Evolutionary conservation across 2,329 filamentous ascomycete genomes (phyloP).

Genomic region (Fusarium sp.): DNA sequence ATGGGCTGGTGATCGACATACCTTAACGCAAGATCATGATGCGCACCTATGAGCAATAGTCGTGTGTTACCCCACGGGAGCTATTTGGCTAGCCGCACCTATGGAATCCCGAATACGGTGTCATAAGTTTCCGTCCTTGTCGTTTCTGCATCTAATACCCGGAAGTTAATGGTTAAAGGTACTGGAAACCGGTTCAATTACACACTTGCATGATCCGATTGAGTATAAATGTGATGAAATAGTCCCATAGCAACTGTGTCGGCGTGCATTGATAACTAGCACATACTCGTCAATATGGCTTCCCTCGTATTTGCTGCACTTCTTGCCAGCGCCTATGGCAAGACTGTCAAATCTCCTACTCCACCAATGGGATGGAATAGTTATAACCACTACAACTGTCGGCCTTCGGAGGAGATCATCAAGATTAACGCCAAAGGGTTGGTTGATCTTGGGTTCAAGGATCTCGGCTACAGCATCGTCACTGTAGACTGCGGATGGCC

Average conservation of each 20-base stretch:
- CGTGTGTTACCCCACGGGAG: neutral
- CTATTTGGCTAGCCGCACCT: neutral
- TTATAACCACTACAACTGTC: conserved; percentile 61
- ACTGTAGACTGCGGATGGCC: conserved; percentile 72
- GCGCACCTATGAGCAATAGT: conserved; percentile 3
- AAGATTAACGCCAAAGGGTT: conserved; percentile 64
- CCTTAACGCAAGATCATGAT: neutral
- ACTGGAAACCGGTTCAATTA: too few species aligned
- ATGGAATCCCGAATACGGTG: neutral
- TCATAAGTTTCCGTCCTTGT: neutral
- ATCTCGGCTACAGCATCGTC: conserved; percentile 67
- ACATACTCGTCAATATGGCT: conserved; percentile 2
- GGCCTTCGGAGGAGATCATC: conserved; percentile 36
- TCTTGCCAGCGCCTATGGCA: conserved; percentile 11
- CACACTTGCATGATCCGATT: neutral
- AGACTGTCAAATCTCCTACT: conserved; percentile 46
- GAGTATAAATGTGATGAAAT: neutral
- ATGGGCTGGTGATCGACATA: neutral
- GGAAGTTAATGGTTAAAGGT: neutral
- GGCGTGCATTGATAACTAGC: neutral
- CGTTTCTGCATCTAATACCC: neutral
- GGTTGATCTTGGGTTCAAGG: conserved; percentile 62
- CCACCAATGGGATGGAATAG: conserved; percentile 69
- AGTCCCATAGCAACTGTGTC: fast-evolving
- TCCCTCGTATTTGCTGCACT: conserved; percentile 7